A percentile compares a stretch with the other conserved stretches of the same genome.
Conservation (phyloP, 768 basidiomycete genomes). For the Rhodotorula toruloides region DNA sequence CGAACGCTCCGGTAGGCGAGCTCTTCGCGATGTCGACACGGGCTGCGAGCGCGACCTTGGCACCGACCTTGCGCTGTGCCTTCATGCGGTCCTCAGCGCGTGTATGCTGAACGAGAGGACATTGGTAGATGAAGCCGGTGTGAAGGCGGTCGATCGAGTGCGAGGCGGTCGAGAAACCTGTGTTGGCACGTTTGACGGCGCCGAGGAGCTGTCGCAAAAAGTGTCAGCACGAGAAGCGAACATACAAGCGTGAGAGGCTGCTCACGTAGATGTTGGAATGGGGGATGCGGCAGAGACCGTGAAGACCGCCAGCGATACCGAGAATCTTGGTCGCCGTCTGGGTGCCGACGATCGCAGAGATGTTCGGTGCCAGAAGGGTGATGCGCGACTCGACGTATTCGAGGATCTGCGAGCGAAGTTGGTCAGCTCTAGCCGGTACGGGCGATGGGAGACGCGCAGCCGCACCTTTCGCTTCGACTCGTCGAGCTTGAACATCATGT, state of each 20-base stretch:
- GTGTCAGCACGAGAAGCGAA: background rate
- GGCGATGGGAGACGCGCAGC: background rate
- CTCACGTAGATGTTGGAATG: slow-evolving; percentile 88
- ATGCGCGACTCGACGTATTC: slow-evolving; percentile 99
- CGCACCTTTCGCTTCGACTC: slow-evolving; percentile 79
- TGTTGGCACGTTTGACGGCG: slow-evolving; percentile 83
- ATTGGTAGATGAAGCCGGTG: slow-evolving; percentile 95
- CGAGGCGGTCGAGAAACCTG: slow-evolving; percentile 81
- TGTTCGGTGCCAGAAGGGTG: slow-evolving; percentile 95
- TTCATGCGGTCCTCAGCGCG: slow-evolving; percentile 86
- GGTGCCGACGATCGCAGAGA: slow-evolving; percentile 96
- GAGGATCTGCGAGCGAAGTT: slow-evolving; percentile 64
- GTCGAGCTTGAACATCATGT: slow-evolving; percentile 80
- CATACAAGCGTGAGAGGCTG: slow-evolving; percentile 8
- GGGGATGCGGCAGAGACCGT: slow-evolving; percentile 86
- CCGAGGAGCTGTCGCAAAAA: slow-evolving; percentile 67
- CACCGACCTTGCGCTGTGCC: slow-evolving; percentile 86
- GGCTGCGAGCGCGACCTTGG: slow-evolving; percentile 82
- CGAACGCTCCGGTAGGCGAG: slow-evolving; percentile 74
- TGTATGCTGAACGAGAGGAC: slow-evolving; percentile 74
- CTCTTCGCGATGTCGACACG: slow-evolving; percentile 88
- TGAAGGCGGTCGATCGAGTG: slow-evolving; percentile 64
- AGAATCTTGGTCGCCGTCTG: slow-evolving; percentile 97
- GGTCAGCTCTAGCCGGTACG: background rate
- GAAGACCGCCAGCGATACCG: slow-evolving; percentile 90